Conservation (phyloP, 768 basidiomycete genomes). For the Collybia mongolica region DNA sequence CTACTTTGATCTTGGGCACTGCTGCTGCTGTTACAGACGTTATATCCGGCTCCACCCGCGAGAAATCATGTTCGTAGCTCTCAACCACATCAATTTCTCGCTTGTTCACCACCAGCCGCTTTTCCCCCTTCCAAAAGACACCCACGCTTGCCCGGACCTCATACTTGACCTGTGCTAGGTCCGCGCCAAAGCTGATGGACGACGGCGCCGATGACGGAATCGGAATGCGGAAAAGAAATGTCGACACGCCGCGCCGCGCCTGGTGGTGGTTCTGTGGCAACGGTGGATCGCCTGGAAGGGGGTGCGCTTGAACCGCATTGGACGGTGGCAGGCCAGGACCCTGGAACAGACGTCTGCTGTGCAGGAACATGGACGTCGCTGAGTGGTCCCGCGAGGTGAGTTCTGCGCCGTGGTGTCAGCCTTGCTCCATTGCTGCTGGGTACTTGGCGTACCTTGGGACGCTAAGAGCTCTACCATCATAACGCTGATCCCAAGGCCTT, state of each 20-base stretch:
- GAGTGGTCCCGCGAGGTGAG: conserved; percentile 77
- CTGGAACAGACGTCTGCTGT: conserved; percentile 71
- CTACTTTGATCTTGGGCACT: no score
- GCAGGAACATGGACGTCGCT: conserved; percentile 76
- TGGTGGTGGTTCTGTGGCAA: conserved; percentile 67
- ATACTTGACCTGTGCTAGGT: conserved; percentile 68
- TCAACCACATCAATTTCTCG: conserved; percentile 67
- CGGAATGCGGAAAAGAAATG: conserved; percentile 79
- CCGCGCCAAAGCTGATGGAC: conserved; percentile 68
- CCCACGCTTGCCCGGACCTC: conserved; percentile 72
- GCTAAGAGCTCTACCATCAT: conserved; percentile 81
- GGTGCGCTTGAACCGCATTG: conserved; percentile 73
- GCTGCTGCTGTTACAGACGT: no score
- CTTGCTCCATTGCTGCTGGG: background rate
- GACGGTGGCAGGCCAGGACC: conserved; percentile 81
- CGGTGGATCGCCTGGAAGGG: conserved; percentile 53
- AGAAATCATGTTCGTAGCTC: conserved; percentile 37
- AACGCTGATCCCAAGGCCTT: conserved; percentile 66
- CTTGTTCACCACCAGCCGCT: conserved; percentile 61
- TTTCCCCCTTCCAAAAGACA: conserved; percentile 76
- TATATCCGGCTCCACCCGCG: conserved; percentile 48
- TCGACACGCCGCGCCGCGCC: conserved; percentile 74
- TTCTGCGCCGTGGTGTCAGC: conserved; percentile 42
- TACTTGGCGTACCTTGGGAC: conserved; percentile 54
- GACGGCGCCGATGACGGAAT: conserved; percentile 67